Base-by-base conservation (phyloP, 768 basidiomycete species). In the Mrakia blollopis region DNA sequence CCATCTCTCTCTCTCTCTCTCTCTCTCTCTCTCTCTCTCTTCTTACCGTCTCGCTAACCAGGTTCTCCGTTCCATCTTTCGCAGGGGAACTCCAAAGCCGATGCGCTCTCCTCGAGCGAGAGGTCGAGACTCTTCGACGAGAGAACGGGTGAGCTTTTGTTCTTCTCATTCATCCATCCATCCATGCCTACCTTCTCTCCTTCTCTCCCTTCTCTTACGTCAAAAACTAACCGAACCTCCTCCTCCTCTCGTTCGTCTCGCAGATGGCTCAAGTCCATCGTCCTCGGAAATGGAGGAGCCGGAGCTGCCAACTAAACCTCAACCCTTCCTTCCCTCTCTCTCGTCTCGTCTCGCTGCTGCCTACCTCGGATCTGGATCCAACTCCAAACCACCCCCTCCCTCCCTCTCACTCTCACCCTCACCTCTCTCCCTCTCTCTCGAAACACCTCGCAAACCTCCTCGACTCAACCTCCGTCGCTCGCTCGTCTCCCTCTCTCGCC, bases 71-170 rank as follows among this genome's bases (percentile, higher is more conserved):
- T 44, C n/a, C 70, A 5, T 28, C 2, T 21, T 47, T 41, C 23
- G 28, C 67, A 78, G 77, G 93, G 85, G 93, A 95, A 81, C 87
- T 96, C 23, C 91, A 93, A 82, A 85, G 85, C 0, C 88, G 90
- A 72, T 92, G 95, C 21, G 86, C 85, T 74, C 92, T 92, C 81
- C 87, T 97, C 21, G 94, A 97, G 85, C 88, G 91, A 83, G 93
- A 96, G 84, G 94, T 94, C 83, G 94, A 96, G 83, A 89, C 88
- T 0, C 86, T 95, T 70, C 86, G 92, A 68, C 87, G 92, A 76
- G 94, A 97, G 85, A 97, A 97, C 81, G 65, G 65, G 65, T 68
- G 37, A 18, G 65, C n/a, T n/a, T 39, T 8, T 1, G 0, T 3
- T n/a, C 25, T 25, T 3, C n/a, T n/a, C n/a, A n/a, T n/a, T n/a